A percentile compares a stretch with the other conserved stretches of the same genome.
phyloP scores from a whole-genome alignment of 805 yeast species.

The Metschnikowia henanensis region DNA sequence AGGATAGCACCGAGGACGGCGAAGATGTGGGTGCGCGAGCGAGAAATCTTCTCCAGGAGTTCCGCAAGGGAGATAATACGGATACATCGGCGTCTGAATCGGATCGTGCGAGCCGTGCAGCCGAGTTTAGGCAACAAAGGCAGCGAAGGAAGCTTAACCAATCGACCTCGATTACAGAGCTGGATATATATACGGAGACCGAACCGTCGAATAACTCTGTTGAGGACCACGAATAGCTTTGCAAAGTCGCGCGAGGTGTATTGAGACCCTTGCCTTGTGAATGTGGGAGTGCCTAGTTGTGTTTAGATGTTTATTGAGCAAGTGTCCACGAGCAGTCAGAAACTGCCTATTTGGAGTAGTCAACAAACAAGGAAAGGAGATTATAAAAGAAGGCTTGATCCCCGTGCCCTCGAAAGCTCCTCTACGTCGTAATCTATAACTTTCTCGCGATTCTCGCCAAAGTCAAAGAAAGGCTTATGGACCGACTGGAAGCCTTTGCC shows the following conservation, averaged over 20 bases:
- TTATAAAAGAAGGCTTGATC: conserved; percentile 2
- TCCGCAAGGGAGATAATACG: conserved; percentile 41
- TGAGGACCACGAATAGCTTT: too few relatives aligned
- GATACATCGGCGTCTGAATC: conserved; percentile 13
- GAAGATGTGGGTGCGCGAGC: conserved; percentile 59
- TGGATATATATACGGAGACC: background rate
- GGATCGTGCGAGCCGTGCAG: conserved; percentile 13
- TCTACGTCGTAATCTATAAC: conserved; percentile 38
- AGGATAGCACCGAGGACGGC: conserved; percentile 21
- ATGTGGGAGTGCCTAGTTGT: too few relatives aligned
- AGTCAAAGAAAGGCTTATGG: conserved; percentile 38
- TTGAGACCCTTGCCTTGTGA: too few relatives aligned
- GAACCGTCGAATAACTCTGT: background rate
- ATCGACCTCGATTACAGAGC: conserved; percentile 1
- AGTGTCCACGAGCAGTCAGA: background rate
- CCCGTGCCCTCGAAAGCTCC: conserved; percentile 18
- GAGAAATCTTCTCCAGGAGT: conserved; percentile 58
- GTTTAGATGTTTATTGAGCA: background rate
- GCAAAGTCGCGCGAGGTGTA: too few relatives aligned
- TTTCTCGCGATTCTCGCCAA: conserved; percentile 23
- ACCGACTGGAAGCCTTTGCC: conserved; percentile 41
- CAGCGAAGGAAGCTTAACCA: conserved; percentile 15
- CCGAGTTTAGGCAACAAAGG: conserved; percentile 18
- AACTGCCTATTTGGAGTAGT: background rate
- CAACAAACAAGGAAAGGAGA: too few relatives aligned